Evolutionary conservation across 352 stramenopile genomes (phyloP), one percentile per base, ranked within the genome.

Genomic region (Pythium aristosporum): DNA sequence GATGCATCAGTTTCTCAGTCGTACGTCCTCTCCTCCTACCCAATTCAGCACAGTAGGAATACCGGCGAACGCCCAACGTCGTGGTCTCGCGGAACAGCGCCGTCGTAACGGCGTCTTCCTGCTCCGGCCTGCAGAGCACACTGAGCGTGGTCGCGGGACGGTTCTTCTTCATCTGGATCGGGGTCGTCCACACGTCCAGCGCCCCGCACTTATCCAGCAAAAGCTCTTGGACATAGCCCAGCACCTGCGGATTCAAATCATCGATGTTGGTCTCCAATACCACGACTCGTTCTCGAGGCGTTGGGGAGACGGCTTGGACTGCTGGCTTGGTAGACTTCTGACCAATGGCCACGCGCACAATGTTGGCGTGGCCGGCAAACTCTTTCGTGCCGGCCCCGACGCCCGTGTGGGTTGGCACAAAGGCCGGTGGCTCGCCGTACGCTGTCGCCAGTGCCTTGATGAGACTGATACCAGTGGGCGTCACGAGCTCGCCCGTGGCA

Each of bases 391-490:
- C 90, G 32, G 90, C 90, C 18, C 90, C 90, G 23, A 89, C 77
- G 21, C 85, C 85, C 18, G 82, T 91, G 65, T 89, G 76, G 46
- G 77, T 90, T 16, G 84, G 81, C 49, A 89, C 72, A 65, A 95
- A 93, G 11, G 83, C 60, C 5, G 86, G 86, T 46, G 86, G 86
- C 68, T 92, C 81, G 3, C 84, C 79, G 65, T 91, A 95, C 12
- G 77, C 78, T 2, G 66, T 80, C 10, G 76, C 66, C 57, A 99
- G 73, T 8, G 89, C 89, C 66, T 97, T 93, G 30, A 99, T 77
- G 21, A 99, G 82, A 52, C 94, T 97, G 25, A 97, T 97, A 5
- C 92, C 97, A 18, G 97, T 99, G 0, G 97, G 97, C 9, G 97
- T 99, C 21, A 99, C 96, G 30, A 99, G 83, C 65, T 99, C 95